These are phyloP conservation scores for Eucalyptus pauciflora DNA, from an alignment of 345 rosid species.

Conservation along the genomic window DNA sequence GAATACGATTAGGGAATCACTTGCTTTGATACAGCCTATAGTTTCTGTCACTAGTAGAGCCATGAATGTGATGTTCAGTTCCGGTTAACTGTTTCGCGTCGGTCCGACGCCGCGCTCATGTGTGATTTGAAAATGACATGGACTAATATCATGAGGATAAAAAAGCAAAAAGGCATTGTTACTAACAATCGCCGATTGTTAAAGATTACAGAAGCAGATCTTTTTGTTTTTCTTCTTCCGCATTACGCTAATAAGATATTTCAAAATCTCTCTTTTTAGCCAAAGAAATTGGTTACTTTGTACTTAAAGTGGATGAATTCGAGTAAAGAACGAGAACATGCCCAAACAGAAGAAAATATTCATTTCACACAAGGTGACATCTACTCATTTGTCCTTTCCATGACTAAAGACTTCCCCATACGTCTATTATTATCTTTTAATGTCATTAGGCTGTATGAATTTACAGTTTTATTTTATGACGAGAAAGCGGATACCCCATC, in stretches of 20 bases:
- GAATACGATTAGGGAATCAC: background rate
- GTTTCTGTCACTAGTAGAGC: background rate
- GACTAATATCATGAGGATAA: background rate
- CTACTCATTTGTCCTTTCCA: background rate
- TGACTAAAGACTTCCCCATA: background rate
- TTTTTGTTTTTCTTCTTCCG: background rate
- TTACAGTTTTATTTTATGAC: background rate
- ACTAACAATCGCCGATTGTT: background rate
- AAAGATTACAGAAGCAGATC: background rate
- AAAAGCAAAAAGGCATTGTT: background rate
- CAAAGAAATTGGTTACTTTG: background rate
- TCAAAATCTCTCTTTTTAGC: background rate
- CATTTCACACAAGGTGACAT: background rate
- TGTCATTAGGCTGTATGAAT: background rate
- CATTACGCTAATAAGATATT: background rate
- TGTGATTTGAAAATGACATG: background rate
- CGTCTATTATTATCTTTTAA: background rate
- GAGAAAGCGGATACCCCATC: background rate
- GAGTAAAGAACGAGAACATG: background rate
- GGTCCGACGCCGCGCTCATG: background rate
- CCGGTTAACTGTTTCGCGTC: background rate
- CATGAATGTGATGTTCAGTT: background rate
- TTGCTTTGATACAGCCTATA: background rate
- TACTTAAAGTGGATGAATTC: background rate
- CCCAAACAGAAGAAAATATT: background rate